These are phyloP conservation scores for Fragaria vesca DNA, from an alignment of 306 rosid species.

Conservation along the genomic window DNA sequence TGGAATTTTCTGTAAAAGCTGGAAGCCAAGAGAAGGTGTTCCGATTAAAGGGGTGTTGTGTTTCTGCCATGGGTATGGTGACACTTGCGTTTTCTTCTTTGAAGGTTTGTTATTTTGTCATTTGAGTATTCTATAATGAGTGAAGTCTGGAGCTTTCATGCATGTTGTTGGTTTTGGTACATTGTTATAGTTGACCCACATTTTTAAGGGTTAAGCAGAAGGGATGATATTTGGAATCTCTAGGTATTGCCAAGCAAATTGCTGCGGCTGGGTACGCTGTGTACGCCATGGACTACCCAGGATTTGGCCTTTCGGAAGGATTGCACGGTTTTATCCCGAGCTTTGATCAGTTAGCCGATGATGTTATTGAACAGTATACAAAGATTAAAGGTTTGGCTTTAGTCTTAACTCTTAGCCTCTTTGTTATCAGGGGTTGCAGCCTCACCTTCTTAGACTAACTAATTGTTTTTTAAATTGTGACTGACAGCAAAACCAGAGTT, in stretches of 20 bases:
- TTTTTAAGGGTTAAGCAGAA: not conserved
- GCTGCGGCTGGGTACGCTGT: conserved; percentile 77
- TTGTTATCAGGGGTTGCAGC: not conserved
- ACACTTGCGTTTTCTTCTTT: conserved; percentile 94
- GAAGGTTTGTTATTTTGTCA: conserved; percentile 57
- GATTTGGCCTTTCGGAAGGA: conserved; percentile 91
- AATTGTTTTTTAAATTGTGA: conserved; percentile 12
- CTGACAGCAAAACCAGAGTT: conserved; percentile 64
- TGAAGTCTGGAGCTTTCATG: not conserved
- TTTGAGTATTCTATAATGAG: not conserved
- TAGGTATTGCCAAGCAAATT: conserved; percentile 78
- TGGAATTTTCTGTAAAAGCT: conserved; percentile 84
- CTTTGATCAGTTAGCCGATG: conserved; percentile 66
- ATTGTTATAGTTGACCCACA: not conserved
- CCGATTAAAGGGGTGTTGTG: conserved; percentile 61
- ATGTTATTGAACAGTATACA: conserved; percentile 64
- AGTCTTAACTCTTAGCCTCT: not conserved
- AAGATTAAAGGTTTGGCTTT: conserved; percentile 54
- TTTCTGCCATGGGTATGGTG: conserved; percentile 98
- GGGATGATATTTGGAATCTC: conserved; percentile 10
- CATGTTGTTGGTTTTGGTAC: not conserved
- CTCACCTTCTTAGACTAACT: not conserved
- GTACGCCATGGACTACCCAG: conserved; percentile 82
- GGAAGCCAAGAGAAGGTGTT: conserved; percentile 64
- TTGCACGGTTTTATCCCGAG: conserved; percentile 75